Base-by-base conservation (phyloP, 1,284 basidiomycete genomes). In the Leucoagaricus sp. region DNA sequence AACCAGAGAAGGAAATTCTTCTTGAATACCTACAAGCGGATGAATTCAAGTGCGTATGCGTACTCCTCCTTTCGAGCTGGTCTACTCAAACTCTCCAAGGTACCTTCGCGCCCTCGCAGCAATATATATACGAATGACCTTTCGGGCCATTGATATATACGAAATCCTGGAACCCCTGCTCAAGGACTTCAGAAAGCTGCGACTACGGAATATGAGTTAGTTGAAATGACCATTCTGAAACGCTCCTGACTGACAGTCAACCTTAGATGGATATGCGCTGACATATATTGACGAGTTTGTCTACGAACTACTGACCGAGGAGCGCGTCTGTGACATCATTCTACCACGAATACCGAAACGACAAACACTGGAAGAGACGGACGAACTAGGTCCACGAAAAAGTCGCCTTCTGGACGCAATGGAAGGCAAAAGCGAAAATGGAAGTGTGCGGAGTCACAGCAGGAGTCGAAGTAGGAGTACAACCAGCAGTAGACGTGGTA, bases 261-360 rank as follows among this genome's bases (percentile, higher is more conserved):
- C 44, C 57, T 57, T 55, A 94, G 93, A 81, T 58, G 93, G 93
- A 17, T 97, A 93, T 69, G 78, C 80, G 0, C 73, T 99, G 44
- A 88, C 90, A 15, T 90, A 87, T 64, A 94, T 99, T 70, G 97
- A 99, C 72, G 93, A 96, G 69, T 98, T 94, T 68, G 81, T 96
- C 53, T 89, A 98, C 72, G 79, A 86, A 49, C 80, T 99, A 5
- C 75, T 99, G 23, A 86, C 81, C 1, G 87, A 97, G 69, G 96
- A 98, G 60, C 84, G 96, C 58, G 96, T 96, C 1, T 99, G 96
- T 72, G 96, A 99, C 73, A 92, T 95, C 64, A 98, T 98, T 64
- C 76, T 99, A 48, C 97, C 97, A 4, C 86, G 97, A 42, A 75
- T 99, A 60, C 86, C 87, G 2, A 94, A 90, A 75, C 84, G 97